Conservation (phyloP, 495 filamentous ascomycete genomes). For the Aspergillus sclerotiicarbonarius region DNA sequence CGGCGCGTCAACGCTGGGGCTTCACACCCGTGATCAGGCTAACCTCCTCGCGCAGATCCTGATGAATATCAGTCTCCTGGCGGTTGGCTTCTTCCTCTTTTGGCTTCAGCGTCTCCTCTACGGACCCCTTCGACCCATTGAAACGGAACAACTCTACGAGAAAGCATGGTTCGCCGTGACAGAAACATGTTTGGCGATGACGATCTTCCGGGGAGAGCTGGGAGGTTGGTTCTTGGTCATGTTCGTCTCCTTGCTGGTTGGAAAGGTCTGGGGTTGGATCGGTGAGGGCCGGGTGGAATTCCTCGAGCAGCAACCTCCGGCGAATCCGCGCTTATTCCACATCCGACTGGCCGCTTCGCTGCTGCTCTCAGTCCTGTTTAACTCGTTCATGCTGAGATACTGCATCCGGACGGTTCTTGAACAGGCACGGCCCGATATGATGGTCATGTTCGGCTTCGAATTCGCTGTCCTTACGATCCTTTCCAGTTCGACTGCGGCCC, state of each 20-base stretch:
- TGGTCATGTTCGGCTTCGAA: constrained; percentile 99
- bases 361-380: constrained; percentile 70
- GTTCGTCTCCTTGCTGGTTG: constrained; percentile 88
- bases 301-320: constrained; percentile 90
- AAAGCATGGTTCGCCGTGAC: constrained; percentile 97
- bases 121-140: constrained; percentile 85
- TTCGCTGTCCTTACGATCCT: constrained; percentile 82
- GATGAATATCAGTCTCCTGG: constrained; percentile 79
- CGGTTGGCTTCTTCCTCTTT: constrained; percentile 73
- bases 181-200: constrained; percentile 96
- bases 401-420: constrained; percentile 77
- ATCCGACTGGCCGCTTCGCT: constrained; percentile 76
- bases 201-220: constrained; percentile 94
- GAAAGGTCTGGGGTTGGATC: constrained; percentile 98
- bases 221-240: constrained; percentile 93
- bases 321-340: constrained; percentile 89
- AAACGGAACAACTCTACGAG: constrained; percentile 95
- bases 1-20: not conserved
- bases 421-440: constrained; percentile 90
- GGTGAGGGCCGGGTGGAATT: constrained; percentile 91
- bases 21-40: not conserved
- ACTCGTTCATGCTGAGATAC: constrained; percentile 74
- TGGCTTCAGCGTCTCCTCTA: constrained; percentile 88
- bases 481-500: constrained; percentile 71
- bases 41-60: constrained; percentile 59